Evolutionary conservation across 306 rosid species (phyloP).

Genomic region (Quercus robur): DNA sequence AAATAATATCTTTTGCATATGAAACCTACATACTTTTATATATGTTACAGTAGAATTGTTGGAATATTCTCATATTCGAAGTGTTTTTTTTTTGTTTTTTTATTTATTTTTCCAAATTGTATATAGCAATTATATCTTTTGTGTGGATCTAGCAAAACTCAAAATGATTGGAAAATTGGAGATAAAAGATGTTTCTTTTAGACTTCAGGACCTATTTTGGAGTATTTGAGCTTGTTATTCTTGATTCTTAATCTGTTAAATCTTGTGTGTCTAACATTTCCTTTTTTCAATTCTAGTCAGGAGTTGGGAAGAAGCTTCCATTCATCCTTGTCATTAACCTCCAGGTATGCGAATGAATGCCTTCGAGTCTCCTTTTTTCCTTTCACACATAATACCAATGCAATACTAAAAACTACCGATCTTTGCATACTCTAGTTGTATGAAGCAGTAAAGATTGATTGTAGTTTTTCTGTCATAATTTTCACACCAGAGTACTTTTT

Average conservation of each 20-base stretch:
- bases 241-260: slow-evolving; percentile 1
- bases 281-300: slow-evolving; percentile 52
- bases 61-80: background rate
- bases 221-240: slow-evolving; percentile 3
- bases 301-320: slow-evolving; percentile 80
- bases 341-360: slow-evolving; percentile 56
- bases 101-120: background rate
- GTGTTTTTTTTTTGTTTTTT: background rate
- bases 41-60: no score
- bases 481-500: background rate
- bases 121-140: no score
- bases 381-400: background rate
- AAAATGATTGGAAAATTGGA: background rate
- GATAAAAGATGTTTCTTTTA: background rate
- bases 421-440: background rate
- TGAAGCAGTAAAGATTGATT: background rate
- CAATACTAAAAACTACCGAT: background rate
- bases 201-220: background rate
- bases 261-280: slow-evolving; percentile 14
- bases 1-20: no score
- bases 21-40: no score
- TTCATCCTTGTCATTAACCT: slow-evolving; percentile 77
- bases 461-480: background rate
- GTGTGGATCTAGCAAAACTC: no score
- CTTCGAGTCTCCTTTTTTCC: background rate